A percentile compares a stretch with the other conserved stretches of the same genome.
These are phyloP conservation scores for Fraxinus albicans DNA, from an alignment of 305 asterid species.

Conservation along the genomic window DNA sequence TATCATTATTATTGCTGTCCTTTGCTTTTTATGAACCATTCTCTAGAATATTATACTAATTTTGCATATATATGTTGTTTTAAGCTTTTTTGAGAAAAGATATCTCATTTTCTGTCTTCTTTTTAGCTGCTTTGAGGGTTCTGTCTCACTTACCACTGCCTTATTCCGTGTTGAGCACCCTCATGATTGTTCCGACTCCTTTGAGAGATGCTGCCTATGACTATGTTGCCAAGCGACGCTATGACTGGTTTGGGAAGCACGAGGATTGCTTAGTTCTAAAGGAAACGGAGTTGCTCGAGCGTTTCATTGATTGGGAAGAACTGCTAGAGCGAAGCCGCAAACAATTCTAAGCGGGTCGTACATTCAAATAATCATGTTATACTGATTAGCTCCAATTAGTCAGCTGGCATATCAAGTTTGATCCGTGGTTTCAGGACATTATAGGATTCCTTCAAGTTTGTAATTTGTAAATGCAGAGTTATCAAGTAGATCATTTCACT, in stretches of 20 bases:
- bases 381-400: background rate
- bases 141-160: constrained; percentile 79
- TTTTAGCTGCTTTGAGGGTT: constrained; percentile 84
- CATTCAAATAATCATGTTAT: background rate
- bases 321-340: constrained; percentile 53
- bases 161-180: constrained; percentile 55
- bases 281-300: constrained; percentile 77
- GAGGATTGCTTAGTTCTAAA: constrained; percentile 72
- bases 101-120: constrained; percentile 9
- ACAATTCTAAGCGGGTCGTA: constrained; percentile 26
- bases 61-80: background rate
- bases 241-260: constrained; percentile 79
- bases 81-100: background rate
- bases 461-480: constrained; percentile 1
- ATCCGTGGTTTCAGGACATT: background rate
- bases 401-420: background rate
- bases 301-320: constrained; percentile 84
- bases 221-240: constrained; percentile 67
- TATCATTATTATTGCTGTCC: background rate
- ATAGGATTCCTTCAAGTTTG: constrained; percentile 7
- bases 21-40: background rate
- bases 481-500: background rate
- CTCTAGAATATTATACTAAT: background rate
- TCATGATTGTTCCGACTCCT: constrained; percentile 65
- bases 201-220: constrained; percentile 80